A percentile compares a stretch with the other conserved stretches of the same genome.
Evolutionary conservation across 257 asterid species (phyloP).

Genomic region (Ilex asprella): DNA sequence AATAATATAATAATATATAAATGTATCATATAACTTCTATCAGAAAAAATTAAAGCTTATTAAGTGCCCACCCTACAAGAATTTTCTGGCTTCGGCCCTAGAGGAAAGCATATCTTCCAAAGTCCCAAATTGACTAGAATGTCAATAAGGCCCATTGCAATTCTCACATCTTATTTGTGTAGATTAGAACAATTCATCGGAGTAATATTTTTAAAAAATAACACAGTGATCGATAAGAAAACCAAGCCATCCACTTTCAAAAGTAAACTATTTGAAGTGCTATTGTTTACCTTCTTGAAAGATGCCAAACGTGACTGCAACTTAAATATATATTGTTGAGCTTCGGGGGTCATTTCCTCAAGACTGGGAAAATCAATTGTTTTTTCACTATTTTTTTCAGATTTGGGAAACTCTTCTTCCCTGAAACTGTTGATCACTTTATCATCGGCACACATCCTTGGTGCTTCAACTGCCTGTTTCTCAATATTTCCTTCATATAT

Average conservation of each 20-base stretch:
- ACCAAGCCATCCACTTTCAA: background rate
- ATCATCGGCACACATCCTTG: conserved; percentile 24
- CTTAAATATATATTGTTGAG: conserved; percentile 53
- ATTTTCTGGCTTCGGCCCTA: too few species aligned
- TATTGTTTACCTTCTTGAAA: conserved; percentile 49
- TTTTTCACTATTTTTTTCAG: conserved; percentile 37
- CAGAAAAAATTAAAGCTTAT: too few species aligned
- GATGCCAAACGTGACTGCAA: conserved; percentile 61
- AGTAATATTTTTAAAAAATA: too few species aligned
- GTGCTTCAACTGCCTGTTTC: conserved; percentile 31
- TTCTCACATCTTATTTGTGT: too few species aligned
- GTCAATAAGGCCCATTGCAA: too few species aligned
- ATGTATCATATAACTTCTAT: too few species aligned
- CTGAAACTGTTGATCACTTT: conserved; percentile 18
- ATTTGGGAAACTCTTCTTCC: conserved; percentile 27
- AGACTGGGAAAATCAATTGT: conserved; percentile 44
- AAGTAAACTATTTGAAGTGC: background rate
- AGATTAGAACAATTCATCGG: too few species aligned
- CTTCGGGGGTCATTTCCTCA: conserved; percentile 77
- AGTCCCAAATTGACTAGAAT: too few species aligned
- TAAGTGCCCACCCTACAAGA: too few species aligned
- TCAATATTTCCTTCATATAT: conserved; percentile 40
- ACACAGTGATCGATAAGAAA: background rate
- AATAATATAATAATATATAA: too few species aligned
- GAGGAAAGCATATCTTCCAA: too few species aligned